Evolutionary conservation across 2,329 filamentous ascomycete species (phyloP), one percentile per base, ranked within the genome.

Genomic region (Beauveria brongniartii): DNA sequence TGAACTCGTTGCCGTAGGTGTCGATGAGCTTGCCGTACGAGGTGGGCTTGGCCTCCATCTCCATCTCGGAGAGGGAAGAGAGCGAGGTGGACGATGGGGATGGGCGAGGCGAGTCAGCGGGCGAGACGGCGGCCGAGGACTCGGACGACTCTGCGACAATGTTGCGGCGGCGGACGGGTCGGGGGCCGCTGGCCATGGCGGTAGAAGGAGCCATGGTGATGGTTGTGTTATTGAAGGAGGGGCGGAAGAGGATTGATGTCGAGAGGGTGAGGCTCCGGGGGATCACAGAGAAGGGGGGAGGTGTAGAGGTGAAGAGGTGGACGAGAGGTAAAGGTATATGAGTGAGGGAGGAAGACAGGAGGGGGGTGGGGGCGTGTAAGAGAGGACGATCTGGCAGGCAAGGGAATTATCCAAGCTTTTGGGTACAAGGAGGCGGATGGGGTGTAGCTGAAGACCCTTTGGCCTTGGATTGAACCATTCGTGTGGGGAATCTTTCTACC

Each of bases 1-100:
- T 82, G 80, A 99, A 99, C 71, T 92, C 84, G 76, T 97, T 96
- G 76, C 94, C 94, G 74, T 96, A 94, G 14, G 91, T 93, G 78
- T 99, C 92, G 65, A 94, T 70, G 67, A 99, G 84, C 73, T 87
- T 85, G 69, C 84, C 85, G 67, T 83, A 86, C 67, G 67, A 65
- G 59, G 69, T 59, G 65, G 76, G 73, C 67, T 68, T 66, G 67
- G 78, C 78, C 65, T 72, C 71, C 37, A 72, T 70, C 67, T 81
- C 79, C 61, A 81, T 83, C 12, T 90, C 92, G 61, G 85, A 87
- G 73, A 97, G 81, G 28, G 94, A 97, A 12, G 93, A 97, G 64
- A 97, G 83, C 3, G 94, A 97, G 3, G 93, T 96, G 44, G 90
- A 90, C 8, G 94, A 97, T 52, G 92, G 79, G 22, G 85, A 88